A percentile compares a stretch with the other conserved stretches of the same genome.
Conservation (phyloP, 179 eudicot species). For the Gypsophila paniculata region DNA sequence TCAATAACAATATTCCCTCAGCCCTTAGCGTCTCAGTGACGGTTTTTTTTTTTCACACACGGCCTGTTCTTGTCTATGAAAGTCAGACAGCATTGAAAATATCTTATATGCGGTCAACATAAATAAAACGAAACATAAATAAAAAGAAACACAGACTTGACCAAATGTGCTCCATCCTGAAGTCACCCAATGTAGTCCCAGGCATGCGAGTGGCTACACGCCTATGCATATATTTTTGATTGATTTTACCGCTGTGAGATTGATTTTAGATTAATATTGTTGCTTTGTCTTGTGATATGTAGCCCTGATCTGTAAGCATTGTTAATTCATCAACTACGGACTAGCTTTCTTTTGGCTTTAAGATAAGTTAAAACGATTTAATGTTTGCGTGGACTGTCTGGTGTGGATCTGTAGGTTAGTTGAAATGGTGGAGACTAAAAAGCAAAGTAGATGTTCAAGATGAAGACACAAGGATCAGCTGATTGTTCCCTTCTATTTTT, state of each 20-base stretch:
- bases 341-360: neutral
- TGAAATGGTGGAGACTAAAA: constrained; percentile 42
- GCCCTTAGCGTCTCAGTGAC: no score
- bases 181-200: neutral
- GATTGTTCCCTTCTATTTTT: constrained; percentile 22
- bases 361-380: neutral
- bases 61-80: neutral
- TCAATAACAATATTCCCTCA: no score
- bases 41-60: neutral
- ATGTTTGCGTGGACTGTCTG: constrained; percentile 18
- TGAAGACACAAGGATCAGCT: constrained; percentile 39
- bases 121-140: neutral
- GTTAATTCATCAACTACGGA: neutral
- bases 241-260: neutral
- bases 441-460: constrained; percentile 40
- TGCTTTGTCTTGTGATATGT: neutral
- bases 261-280: neutral
- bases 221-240: neutral
- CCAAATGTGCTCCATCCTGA: neutral
- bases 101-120: neutral
- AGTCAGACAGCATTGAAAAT: neutral
- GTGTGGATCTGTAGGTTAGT: constrained; percentile 45
- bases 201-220: neutral
- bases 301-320: neutral
- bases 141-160: neutral